Evolutionary conservation across 2,329 filamentous ascomycete species (phyloP), one percentile per base, ranked within the genome.

Genomic region (Neocucurbitaria cava): DNA sequence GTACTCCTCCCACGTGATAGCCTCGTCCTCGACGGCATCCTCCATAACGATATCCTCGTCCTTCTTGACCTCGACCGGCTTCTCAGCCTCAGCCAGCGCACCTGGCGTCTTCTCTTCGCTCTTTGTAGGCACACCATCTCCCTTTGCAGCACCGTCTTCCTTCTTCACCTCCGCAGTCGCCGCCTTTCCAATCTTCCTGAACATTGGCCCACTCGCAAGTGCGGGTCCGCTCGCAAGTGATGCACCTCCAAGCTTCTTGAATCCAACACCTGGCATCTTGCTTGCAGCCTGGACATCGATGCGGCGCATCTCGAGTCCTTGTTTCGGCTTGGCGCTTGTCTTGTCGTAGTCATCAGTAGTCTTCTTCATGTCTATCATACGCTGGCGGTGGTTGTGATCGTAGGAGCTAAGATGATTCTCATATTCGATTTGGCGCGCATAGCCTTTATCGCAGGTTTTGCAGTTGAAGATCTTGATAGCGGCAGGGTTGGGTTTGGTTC

Each of bases 351-450:
- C 54, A 18, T 70, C 71, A 3, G 68, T 73, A n/a, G 72, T 52
- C 57, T 90, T 87, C 77, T 92, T 92, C 90, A 94, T 92, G 68
- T 95, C 90, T 76, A 91, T 91, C 54, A 93, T 85, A 45, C 91
- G 89, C 73, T 79, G 65, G 40, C 63, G 64, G 77, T 99, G 95
- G 66, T 91, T 90, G 78, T 99, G 95, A 73, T 98, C 95, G 77
- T 98, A 98, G 68, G 90, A 95, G 60, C 88, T 88, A 52, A 97
- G 90, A 75, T 99, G 95, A 7, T 93, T 89, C 77, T 98, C 94
- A 75, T 96, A 97, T 75, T 98, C 94, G 72, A 96, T 94, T 83
- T 96, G 94, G 51, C 95, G 92, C 1, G 89, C 87, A 78, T 98
- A 99, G 67, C 93, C 94, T 79, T 98, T 98, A 61, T 89, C 64